These are phyloP conservation scores for Arxiozyma bovina DNA, from an alignment of 1,139 yeast species.

Conservation along the genomic window DNA sequence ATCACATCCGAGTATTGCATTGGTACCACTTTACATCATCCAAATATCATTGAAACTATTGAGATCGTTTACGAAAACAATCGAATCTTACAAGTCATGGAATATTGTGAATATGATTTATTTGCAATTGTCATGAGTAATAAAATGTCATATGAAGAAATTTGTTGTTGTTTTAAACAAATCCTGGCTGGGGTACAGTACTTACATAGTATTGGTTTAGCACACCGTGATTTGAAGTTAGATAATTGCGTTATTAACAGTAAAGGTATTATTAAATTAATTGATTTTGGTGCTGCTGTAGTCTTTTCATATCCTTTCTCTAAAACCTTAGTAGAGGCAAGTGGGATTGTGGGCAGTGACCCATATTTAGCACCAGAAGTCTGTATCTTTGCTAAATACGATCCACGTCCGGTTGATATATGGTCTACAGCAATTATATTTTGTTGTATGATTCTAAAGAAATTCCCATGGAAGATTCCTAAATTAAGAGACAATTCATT, in stretches of 20 bases:
- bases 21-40: conserved; percentile 83
- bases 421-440: conserved; percentile 92
- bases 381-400: conserved; percentile 69
- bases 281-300: conserved; percentile 92
- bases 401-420: conserved; percentile 88
- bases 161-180: conserved; percentile 86
- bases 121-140: conserved; percentile 95
- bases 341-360: conserved; percentile 89
- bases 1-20: conserved; percentile 94
- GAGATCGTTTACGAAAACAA: conserved; percentile 88
- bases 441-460: conserved; percentile 88
- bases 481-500: conserved; percentile 76
- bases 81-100: conserved; percentile 86
- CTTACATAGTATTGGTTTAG: conserved; percentile 77
- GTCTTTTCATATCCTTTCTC: conserved; percentile 88
- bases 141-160: conserved; percentile 77
- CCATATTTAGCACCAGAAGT: conserved; percentile 95
- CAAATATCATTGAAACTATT: conserved; percentile 82
- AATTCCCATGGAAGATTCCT: conserved; percentile 98
- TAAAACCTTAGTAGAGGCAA: conserved; percentile 68
- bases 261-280: conserved; percentile 78
- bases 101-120: conserved; percentile 85
- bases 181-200: conserved; percentile 74
- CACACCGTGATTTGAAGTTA: conserved; percentile 85
- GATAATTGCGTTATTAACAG: conserved; percentile 88